phyloP scores from a whole-genome alignment of 2,329 filamentous ascomycete genomes.

The Ceratocystis variospora region DNA sequence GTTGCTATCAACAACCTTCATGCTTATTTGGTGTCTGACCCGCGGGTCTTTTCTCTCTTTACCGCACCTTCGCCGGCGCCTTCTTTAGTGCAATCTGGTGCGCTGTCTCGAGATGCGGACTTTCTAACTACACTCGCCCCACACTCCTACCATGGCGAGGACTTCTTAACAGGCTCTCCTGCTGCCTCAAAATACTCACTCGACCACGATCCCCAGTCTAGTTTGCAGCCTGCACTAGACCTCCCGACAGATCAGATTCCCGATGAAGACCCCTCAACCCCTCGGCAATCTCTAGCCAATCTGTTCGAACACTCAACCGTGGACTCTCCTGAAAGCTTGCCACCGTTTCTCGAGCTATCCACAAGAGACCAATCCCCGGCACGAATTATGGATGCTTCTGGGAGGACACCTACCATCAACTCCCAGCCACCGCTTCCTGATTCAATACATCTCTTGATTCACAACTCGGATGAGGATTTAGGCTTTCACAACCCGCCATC shows the following conservation, averaged over 20 bases:
- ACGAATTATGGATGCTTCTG: not conserved
- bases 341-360: slow-evolving; percentile 8
- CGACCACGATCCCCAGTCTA: not conserved
- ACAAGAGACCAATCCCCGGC: not conserved
- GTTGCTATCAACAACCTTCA: slow-evolving; percentile 49
- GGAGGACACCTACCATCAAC: not conserved
- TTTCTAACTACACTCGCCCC: slow-evolving; percentile 31
- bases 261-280: slow-evolving; percentile 15
- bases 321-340: slow-evolving; percentile 10
- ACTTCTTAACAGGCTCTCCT: slow-evolving; percentile 19
- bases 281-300: slow-evolving; percentile 13
- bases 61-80: slow-evolving; percentile 39
- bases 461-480: slow-evolving; percentile 6
- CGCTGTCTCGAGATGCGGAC: slow-evolving; percentile 22
- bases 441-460: slow-evolving; percentile 7
- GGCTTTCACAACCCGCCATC: not conserved
- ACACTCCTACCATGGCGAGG: slow-evolving; percentile 33
- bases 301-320: not conserved
- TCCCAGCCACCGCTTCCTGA: slow-evolving; percentile 7
- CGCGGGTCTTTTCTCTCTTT: slow-evolving; percentile 48
- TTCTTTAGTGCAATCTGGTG: slow-evolving; percentile 20
- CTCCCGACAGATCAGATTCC: not conserved
- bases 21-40: slow-evolving; percentile 53
- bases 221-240: not conserved
- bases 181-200: slow-evolving; percentile 14